A percentile compares a stretch with the other conserved stretches of the same genome.
Evolutionary conservation across 192 early-diverging fungal species (phyloP).

Genomic region (Chytriomyces sp.): DNA sequence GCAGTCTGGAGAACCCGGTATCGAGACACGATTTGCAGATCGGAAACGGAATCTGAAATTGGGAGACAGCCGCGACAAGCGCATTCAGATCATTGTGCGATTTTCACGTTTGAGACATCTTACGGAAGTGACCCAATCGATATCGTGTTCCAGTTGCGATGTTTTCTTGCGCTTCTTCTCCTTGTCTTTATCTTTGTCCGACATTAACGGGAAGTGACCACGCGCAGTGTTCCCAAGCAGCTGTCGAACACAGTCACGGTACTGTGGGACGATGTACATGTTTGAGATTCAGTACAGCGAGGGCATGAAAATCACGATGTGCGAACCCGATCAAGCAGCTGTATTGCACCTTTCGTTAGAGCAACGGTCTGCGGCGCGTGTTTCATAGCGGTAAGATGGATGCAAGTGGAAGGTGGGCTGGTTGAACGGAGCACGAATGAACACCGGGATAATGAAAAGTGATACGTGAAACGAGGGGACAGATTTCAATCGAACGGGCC

Average conservation of each 20-base stretch:
- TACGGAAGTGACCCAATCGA: slow-evolving; percentile 22
- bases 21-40: slow-evolving; percentile 40
- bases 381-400: slow-evolving; percentile 14
- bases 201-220: slow-evolving; percentile 18
- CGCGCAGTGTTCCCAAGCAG: slow-evolving; percentile 26
- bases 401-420: background rate
- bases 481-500: too few relatives aligned
- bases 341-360: background rate
- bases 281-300: background rate
- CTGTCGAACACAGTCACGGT: slow-evolving; percentile 7
- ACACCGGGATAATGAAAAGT: too few relatives aligned
- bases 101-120: background rate
- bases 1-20: slow-evolving; percentile 51
- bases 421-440: background rate
- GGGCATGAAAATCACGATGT: too few relatives aligned
- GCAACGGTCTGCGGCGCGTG: background rate
- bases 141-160: slow-evolving; percentile 25
- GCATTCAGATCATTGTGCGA: background rate
- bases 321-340: background rate
- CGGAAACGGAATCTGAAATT: slow-evolving; percentile 40
- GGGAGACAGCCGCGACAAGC: background rate
- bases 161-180: slow-evolving; percentile 21
- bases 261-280: slow-evolving; percentile 4
- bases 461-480: too few relatives aligned
- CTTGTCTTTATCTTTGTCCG: background rate